Conservation (phyloP, 352 stramenopile species). For the Phytophthora sp. region DNA sequence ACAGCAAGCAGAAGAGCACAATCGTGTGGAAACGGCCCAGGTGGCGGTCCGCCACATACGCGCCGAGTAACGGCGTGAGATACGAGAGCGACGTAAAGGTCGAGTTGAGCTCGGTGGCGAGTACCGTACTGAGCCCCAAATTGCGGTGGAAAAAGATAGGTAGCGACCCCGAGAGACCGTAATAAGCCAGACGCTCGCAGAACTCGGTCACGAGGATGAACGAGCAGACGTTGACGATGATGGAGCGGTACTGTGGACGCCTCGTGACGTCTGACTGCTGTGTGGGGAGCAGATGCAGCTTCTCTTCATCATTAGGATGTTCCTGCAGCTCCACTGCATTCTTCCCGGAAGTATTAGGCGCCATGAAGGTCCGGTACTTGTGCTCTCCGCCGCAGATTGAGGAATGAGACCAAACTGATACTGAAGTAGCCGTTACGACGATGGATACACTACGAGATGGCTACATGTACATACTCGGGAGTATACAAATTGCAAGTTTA, state of each 20-base stretch:
- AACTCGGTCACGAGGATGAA: slow-evolving; percentile 91
- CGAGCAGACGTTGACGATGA: slow-evolving; percentile 87
- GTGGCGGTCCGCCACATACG: slow-evolving; percentile 81
- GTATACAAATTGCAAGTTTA: slow-evolving; percentile 17
- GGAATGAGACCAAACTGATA: slow-evolving; percentile 23
- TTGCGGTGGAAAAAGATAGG: slow-evolving; percentile 91
- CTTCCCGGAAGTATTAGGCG: slow-evolving; percentile 23
- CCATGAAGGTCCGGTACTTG: slow-evolving; percentile 30
- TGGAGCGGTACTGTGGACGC: slow-evolving; percentile 55
- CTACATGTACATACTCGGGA: neutral
- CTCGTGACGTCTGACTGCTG: slow-evolving; percentile 19
- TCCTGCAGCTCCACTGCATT: slow-evolving; percentile 14
- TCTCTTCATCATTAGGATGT: too few relatives aligned
- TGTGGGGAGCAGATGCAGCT: slow-evolving; percentile 28
- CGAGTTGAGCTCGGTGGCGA: slow-evolving; percentile 89
- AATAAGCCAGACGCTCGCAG: slow-evolving; percentile 85
- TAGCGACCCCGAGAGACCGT: slow-evolving; percentile 82
- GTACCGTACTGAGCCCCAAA: slow-evolving; percentile 74
- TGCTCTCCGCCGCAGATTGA: slow-evolving; percentile 17
- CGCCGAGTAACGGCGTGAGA: slow-evolving; percentile 81
- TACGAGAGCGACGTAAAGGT: slow-evolving; percentile 87
- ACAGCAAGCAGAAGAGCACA: slow-evolving; percentile 75
- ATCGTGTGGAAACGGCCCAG: slow-evolving; percentile 85
- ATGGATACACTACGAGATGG: slow-evolving; percentile 7
- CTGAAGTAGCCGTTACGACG: slow-evolving; percentile 22